These are phyloP conservation scores for Theobroma cacao DNA, from an alignment of 345 rosid genomes.

Conservation along the genomic window DNA sequence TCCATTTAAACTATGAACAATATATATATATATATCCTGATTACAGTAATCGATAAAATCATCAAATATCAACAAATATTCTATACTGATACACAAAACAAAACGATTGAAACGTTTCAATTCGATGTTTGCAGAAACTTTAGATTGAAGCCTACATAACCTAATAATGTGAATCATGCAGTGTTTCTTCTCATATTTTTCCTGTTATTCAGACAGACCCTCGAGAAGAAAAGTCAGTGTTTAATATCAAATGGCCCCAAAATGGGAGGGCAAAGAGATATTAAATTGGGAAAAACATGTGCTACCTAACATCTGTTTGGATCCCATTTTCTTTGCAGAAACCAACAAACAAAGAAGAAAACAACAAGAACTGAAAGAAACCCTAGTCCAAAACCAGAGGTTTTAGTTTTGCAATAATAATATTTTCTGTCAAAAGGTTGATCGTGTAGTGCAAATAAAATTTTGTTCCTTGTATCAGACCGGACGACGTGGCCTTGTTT, in stretches of 20 bases:
- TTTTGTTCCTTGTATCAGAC: not conserved
- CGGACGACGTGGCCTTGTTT: conserved; percentile 16
- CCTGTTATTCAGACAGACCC: not conserved
- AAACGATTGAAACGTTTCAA: too few species aligned
- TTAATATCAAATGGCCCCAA: not conserved
- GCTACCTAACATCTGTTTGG: not conserved
- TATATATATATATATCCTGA: too few species aligned
- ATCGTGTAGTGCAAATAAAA: not conserved
- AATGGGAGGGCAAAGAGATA: not conserved
- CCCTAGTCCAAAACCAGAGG: not conserved
- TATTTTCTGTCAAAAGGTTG: not conserved
- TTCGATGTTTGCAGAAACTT: too few species aligned
- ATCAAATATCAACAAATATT: not conserved
- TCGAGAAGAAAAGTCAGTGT: not conserved
- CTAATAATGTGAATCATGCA: not conserved
- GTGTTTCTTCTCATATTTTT: not conserved
- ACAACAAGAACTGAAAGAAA: too few species aligned
- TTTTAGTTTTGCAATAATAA: not conserved
- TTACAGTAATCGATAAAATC: too few species aligned
- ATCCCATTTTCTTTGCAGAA: not conserved
- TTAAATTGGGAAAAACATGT: conserved; percentile 10
- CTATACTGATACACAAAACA: too few species aligned
- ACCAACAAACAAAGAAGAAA: conserved; percentile 4
- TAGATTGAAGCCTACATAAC: not conserved
- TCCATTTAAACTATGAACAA: too few species aligned